phyloP scores from a whole-genome alignment of 108 stramenopile genomes.

The Cyclotella choctawhatcheeana region DNA sequence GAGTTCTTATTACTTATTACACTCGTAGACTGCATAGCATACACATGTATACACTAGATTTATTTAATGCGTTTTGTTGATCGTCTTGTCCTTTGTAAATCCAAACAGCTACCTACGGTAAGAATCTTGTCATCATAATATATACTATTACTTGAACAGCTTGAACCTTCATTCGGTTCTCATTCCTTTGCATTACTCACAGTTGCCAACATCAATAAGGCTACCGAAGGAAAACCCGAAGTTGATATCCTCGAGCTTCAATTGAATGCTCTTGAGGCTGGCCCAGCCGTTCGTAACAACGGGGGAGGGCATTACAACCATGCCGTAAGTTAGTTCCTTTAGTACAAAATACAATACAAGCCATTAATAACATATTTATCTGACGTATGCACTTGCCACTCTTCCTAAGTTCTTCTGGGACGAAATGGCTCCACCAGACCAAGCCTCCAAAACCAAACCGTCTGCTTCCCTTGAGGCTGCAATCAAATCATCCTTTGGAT shows the following conservation, averaged over 20 bases:
- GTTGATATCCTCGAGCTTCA: constrained; percentile 82
- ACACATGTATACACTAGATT: not conserved
- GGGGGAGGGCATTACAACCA: constrained; percentile 99
- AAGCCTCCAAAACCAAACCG: constrained; percentile 90
- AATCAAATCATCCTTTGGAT: constrained; percentile 91
- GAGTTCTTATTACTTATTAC: too few species aligned
- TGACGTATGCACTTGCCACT: too few species aligned
- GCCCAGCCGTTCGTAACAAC: constrained; percentile 91
- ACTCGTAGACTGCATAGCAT: too few species aligned
- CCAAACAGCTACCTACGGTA: not conserved
- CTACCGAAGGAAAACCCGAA: constrained; percentile 85
- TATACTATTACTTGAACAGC: constrained; percentile 58
- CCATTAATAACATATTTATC: too few species aligned
- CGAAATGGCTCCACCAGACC: constrained; percentile 91
- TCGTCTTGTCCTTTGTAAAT: not conserved
- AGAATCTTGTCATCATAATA: not conserved
- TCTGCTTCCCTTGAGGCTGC: constrained; percentile 67
- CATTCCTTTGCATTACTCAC: not conserved
- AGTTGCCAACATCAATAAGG: constrained; percentile 84
- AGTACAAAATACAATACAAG: too few species aligned
- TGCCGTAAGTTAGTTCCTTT: constrained; percentile 67
- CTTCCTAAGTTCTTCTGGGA: constrained; percentile 92
- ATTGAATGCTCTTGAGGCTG: constrained; percentile 85
- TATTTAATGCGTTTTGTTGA: not conserved
- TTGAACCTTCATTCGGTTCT: not conserved